These are phyloP conservation scores for Pseudogymnoascus sp. DNA, from an alignment of 2,329 filamentous ascomycete genomes.

Conservation along the genomic window DNA sequence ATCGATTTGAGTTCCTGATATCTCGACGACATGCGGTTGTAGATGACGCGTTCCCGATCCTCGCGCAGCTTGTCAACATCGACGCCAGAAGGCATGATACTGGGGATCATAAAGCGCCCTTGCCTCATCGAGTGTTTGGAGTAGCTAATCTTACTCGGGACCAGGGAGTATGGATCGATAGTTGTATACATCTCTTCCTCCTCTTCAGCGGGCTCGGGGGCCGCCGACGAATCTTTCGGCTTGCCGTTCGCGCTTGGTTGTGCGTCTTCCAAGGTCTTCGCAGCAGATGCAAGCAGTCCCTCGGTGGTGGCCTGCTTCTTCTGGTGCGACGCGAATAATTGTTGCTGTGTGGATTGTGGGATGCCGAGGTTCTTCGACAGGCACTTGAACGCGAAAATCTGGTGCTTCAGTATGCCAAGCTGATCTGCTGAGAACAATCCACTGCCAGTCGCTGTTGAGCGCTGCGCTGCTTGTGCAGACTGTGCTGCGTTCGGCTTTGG, in stretches of 20 bases:
- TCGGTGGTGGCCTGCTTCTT: constrained; percentile 37
- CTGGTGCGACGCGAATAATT: constrained; percentile 68
- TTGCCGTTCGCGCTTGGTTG: constrained; percentile 34
- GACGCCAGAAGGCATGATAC: constrained; percentile 79
- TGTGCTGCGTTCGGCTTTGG: constrained; percentile 20
- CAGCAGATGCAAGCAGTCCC: constrained; percentile 16
- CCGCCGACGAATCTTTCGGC: constrained; percentile 25
- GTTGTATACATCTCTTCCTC: constrained; percentile 17
- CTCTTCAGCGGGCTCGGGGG: constrained; percentile 21
- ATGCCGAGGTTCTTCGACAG: constrained; percentile 81
- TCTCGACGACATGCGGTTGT: constrained; percentile 80
- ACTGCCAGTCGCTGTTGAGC: constrained; percentile 24
- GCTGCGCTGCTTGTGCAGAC: constrained; percentile 14
- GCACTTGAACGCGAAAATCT: constrained; percentile 87
- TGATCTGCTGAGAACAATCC: constrained; percentile 72
- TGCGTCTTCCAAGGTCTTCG: constrained; percentile 18
- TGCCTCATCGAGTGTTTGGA: constrained; percentile 67
- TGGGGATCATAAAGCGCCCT: constrained; percentile 73
- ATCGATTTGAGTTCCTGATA: constrained; percentile 77
- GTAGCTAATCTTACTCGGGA: constrained; percentile 57
- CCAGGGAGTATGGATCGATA: constrained; percentile 48
- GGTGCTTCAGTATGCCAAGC: constrained; percentile 66
- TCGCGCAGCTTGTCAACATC: constrained; percentile 79
- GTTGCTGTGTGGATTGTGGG: constrained; percentile 68
- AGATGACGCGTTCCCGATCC: constrained; percentile 79